Evolutionary conservation across 805 yeast species (phyloP).

Genomic region (Sugiyamaella boreocaroliniensis): DNA sequence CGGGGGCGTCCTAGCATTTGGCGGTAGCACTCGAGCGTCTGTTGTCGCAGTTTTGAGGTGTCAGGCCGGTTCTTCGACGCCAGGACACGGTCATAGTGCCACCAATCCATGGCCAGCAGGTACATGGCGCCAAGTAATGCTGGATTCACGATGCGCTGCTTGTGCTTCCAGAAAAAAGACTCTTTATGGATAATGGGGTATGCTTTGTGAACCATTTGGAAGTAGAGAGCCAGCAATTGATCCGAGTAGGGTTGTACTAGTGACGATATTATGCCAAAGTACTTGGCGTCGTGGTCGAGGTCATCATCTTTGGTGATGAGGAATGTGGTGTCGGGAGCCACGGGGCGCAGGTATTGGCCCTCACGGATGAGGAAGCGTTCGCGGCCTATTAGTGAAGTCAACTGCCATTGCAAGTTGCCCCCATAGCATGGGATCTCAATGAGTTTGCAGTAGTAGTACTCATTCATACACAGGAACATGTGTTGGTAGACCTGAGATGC

Average conservation of each 20-base stretch:
- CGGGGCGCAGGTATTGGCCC: slow-evolving; percentile 20
- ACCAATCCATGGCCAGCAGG: slow-evolving; percentile 23
- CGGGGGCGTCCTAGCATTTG: slow-evolving; percentile 26
- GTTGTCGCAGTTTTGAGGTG: slow-evolving; percentile 13
- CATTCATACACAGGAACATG: slow-evolving; percentile 23
- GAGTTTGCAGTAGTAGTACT: slow-evolving; percentile 21
- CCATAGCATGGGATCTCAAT: slow-evolving; percentile 13
- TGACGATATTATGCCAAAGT: slow-evolving; percentile 17
- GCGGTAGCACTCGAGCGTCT: slow-evolving; percentile 19
- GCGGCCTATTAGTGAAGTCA: not conserved
- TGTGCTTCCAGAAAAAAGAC: slow-evolving; percentile 12
- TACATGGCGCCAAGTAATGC: slow-evolving; percentile 24
- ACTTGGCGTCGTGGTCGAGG: slow-evolving; percentile 13
- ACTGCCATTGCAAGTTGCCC: slow-evolving; percentile 2
- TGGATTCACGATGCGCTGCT: slow-evolving; percentile 19
- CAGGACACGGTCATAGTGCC: slow-evolving; percentile 21
- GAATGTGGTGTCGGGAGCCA: slow-evolving; percentile 21
- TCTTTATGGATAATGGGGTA: slow-evolving; percentile 24
- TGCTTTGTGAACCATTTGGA: slow-evolving; percentile 23
- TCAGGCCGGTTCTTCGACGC: slow-evolving; percentile 18
- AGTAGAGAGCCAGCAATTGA: slow-evolving; percentile 19
- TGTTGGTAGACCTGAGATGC: slow-evolving; percentile 16
- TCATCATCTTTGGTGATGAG: slow-evolving; percentile 22
- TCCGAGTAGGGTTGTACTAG: slow-evolving; percentile 20
- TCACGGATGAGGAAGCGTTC: slow-evolving; percentile 1